Percentiles rank a stretch among this genome's conserved stretches.
These are phyloP conservation scores for Scheffersomyces coipomensis DNA, from an alignment of 805 yeast species.

Conservation along the genomic window DNA sequence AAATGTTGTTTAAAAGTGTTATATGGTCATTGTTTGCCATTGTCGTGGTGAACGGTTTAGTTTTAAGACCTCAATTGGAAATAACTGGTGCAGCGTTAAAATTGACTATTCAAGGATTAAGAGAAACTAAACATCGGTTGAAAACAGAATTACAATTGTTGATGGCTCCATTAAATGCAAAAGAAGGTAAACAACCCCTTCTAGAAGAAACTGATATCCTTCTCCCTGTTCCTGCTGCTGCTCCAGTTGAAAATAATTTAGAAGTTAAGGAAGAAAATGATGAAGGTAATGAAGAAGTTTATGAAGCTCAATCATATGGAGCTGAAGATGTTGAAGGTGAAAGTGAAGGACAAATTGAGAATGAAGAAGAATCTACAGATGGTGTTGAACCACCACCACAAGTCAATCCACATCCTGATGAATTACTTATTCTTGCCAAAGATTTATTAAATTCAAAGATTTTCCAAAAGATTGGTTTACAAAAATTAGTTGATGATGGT, in stretches of 20 bases:
- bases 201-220: not conserved
- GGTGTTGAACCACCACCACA: not conserved
- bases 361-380: not conserved
- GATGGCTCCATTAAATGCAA: slow-evolving; percentile 2
- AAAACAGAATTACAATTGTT: slow-evolving; percentile 11
- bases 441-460: slow-evolving; percentile 16
- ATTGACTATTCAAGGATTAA: slow-evolving; percentile 8
- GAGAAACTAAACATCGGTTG: slow-evolving; percentile 7
- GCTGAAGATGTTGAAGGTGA: not conserved
- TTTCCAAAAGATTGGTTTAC: slow-evolving; percentile 21
- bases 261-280: not conserved
- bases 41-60: not conserved
- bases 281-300: not conserved
- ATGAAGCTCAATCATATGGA: not conserved
- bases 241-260: not conserved
- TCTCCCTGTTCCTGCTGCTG: not conserved
- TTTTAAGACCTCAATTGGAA: slow-evolving; percentile 2
- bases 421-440: slow-evolving; percentile 24
- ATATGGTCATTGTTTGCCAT: slow-evolving; percentile 1
- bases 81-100: slow-evolving; percentile 1
- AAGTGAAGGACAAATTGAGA: not conserved
- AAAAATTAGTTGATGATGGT: slow-evolving; percentile 2
- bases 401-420: slow-evolving; percentile 8
- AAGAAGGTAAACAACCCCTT: not conserved
- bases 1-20: not conserved